These are phyloP conservation scores for Brassica juncea DNA, from an alignment of 345 rosid genomes.

Conservation along the genomic window DNA sequence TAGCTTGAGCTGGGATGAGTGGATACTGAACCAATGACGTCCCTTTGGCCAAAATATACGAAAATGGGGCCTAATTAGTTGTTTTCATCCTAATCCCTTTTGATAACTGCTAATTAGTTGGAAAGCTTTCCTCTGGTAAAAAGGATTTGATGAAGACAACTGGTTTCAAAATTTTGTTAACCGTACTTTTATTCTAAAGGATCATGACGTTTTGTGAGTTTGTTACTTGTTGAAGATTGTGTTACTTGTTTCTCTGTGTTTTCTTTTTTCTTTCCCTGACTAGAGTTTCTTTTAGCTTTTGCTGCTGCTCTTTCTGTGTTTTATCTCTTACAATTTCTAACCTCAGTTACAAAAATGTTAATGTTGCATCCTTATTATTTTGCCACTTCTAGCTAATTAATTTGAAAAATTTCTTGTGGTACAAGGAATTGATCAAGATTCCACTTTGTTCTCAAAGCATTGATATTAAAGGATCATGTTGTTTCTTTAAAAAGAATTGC, in stretches of 20 bases:
- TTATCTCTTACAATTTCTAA: not conserved
- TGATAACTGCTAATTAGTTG: too few relatives aligned
- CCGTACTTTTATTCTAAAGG: too few relatives aligned
- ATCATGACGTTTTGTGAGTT: too few relatives aligned
- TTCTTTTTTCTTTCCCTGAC: too few relatives aligned
- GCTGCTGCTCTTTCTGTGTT: not conserved
- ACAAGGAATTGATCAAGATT: not conserved
- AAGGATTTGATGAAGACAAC: too few relatives aligned
- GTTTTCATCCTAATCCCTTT: too few relatives aligned
- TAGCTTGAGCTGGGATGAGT: too few relatives aligned
- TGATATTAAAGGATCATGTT: not conserved
- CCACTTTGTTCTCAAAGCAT: not conserved
- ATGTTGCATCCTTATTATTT: not conserved
- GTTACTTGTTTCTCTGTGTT: not conserved
- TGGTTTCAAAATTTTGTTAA: too few relatives aligned
- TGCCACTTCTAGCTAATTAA: not conserved
- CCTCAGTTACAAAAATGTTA: not conserved
- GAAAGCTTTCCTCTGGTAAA: too few relatives aligned
- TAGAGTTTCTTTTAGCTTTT: not conserved
- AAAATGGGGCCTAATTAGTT: too few relatives aligned
- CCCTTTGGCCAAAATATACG: too few relatives aligned
- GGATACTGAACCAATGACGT: too few relatives aligned
- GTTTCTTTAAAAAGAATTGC: not conserved
- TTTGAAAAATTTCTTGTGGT: not conserved
- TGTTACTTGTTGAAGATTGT: not conserved